Conservation (phyloP, 2,329 filamentous ascomycete genomes). For the Apiospora malaysiana region DNA sequence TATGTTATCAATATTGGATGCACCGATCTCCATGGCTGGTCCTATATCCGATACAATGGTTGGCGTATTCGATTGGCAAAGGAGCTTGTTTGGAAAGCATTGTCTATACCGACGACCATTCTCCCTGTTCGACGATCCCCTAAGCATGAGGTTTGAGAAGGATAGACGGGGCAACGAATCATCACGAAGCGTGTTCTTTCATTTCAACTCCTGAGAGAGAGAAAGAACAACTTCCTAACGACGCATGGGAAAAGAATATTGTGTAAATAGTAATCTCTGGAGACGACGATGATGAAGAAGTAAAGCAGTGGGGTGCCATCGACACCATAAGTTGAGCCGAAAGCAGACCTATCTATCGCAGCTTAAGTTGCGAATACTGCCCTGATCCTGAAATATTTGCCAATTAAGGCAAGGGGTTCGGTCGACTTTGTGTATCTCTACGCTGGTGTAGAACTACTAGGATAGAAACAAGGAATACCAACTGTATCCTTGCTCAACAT, state of each 20-base stretch:
- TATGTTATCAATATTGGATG: neutral
- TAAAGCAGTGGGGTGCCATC: neutral
- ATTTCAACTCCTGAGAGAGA: neutral
- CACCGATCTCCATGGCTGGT: neutral
- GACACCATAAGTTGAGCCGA: neutral
- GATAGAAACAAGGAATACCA: neutral
- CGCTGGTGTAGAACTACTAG: conserved; percentile 4
- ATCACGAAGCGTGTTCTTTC: conserved; percentile 1
- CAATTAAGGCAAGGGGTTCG: neutral
- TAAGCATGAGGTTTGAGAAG: neutral
- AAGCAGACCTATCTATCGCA: neutral
- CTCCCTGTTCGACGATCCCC: neutral
- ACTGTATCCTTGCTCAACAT: neutral
- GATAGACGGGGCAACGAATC: neutral
- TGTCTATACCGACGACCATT: neutral
- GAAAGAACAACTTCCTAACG: neutral
- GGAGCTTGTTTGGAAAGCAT: neutral
- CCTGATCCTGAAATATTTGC: neutral
- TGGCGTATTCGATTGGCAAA: conserved; percentile 8
- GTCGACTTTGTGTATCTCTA: neutral
- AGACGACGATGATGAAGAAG: neutral
- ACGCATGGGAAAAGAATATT: conserved; percentile 14
- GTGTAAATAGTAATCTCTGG: conserved; percentile 15
- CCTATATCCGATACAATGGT: neutral
- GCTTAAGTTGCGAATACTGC: neutral